These are phyloP conservation scores for Alternaria metachromatica DNA, from an alignment of 2,329 filamentous ascomycete genomes.

Conservation along the genomic window DNA sequence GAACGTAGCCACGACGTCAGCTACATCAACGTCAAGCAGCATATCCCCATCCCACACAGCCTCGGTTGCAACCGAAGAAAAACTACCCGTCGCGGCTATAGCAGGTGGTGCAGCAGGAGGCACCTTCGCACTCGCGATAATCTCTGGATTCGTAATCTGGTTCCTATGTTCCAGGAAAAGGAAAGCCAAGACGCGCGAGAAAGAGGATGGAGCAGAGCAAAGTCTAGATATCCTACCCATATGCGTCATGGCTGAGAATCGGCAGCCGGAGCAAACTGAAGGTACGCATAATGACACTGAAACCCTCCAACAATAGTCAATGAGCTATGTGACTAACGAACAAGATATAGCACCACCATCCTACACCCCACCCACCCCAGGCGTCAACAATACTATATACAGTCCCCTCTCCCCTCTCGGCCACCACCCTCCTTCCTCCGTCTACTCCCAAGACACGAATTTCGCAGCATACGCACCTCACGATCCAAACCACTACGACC, in stretches of 20 bases:
- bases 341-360: constrained; percentile 12
- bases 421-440: neutral
- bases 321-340: neutral
- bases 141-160: constrained; percentile 25
- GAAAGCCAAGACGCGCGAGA: neutral
- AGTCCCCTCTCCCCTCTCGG: neutral
- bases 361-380: constrained; percentile 6
- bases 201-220: neutral
- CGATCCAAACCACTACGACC: constrained; percentile 7
- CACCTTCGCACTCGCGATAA: constrained; percentile 19
- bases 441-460: neutral
- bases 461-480: neutral
- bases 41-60: neutral
- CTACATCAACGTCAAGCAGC: neutral
- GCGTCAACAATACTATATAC: neutral
- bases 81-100: constrained; percentile 26
- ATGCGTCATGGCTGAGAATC: neutral
- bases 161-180: constrained; percentile 19
- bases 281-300: no score
- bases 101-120: constrained; percentile 33
- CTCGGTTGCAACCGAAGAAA: neutral
- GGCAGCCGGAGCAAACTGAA: no score
- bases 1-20: neutral
- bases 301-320: neutral
- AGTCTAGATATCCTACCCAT: neutral